Evolutionary conservation across 2,329 filamentous ascomycete species (phyloP).

Genomic region (Alternaria sp.): DNA sequence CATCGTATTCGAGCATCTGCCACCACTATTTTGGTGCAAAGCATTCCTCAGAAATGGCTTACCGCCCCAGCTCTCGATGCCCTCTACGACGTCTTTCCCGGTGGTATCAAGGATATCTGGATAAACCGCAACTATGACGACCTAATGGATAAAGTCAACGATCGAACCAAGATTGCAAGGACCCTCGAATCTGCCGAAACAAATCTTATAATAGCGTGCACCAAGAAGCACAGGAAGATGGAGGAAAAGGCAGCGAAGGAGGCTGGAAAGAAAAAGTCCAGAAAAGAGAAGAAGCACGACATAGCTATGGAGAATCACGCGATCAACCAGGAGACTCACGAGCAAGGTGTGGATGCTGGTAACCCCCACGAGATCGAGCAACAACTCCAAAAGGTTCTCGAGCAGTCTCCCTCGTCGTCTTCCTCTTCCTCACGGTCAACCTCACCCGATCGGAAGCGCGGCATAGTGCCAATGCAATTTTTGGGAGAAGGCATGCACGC

Average conservation of each 20-base stretch:
- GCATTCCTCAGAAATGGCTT: slow-evolving; percentile 91
- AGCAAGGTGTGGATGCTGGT: slow-evolving; percentile 63
- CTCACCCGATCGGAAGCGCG: slow-evolving; percentile 44
- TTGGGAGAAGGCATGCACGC: slow-evolving; percentile 57
- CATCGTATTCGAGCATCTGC: slow-evolving; percentile 93
- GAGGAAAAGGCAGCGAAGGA: slow-evolving; percentile 70
- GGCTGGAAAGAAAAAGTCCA: slow-evolving; percentile 64
- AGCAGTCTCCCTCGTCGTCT: slow-evolving; percentile 42
- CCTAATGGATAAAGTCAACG: slow-evolving; percentile 83
- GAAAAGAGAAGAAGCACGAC: slow-evolving; percentile 66
- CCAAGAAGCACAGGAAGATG: slow-evolving; percentile 79
- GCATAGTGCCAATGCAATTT: slow-evolving; percentile 55
- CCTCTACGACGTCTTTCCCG: slow-evolving; percentile 95
- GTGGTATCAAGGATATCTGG: slow-evolving; percentile 95
- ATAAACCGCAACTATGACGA: slow-evolving; percentile 89
- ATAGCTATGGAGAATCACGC: slow-evolving; percentile 68
- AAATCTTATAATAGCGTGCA: slow-evolving; percentile 80
- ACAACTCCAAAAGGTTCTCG: slow-evolving; percentile 58
- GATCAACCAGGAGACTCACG: slow-evolving; percentile 61
- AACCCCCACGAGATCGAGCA: slow-evolving; percentile 65
- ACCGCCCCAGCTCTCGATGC: slow-evolving; percentile 81
- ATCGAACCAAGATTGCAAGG: slow-evolving; percentile 74
- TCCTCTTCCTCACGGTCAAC: slow-evolving; percentile 48
- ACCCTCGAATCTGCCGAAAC: slow-evolving; percentile 85
- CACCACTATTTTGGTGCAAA: slow-evolving; percentile 91